phyloP scores from a whole-genome alignment of 495 filamentous ascomycete genomes.

The Penicillium lividum region DNA sequence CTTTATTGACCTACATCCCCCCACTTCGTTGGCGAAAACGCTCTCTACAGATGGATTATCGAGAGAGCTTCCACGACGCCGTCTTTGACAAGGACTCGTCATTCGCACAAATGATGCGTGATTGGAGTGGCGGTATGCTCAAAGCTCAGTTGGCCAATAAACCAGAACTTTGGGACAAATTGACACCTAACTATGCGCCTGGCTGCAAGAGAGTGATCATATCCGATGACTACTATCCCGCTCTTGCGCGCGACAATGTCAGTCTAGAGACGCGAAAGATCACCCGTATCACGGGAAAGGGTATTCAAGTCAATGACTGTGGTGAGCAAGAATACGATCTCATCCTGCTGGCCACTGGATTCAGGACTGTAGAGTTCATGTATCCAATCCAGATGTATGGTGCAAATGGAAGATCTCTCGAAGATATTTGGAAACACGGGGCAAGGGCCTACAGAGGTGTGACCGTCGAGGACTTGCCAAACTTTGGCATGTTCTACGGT shows the following conservation, averaged over 20 bases:
- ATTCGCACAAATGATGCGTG: constrained; percentile 34
- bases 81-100: constrained; percentile 37
- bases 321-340: constrained; percentile 50
- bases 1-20: constrained; percentile 44
- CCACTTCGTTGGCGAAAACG: constrained; percentile 49
- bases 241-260: constrained; percentile 46
- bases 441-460: constrained; percentile 50
- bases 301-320: constrained; percentile 44
- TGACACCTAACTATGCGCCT: constrained; percentile 52
- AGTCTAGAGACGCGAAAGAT: constrained; percentile 51
- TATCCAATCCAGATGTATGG: constrained; percentile 54
- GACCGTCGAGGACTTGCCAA: constrained; percentile 50
- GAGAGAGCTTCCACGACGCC: constrained; percentile 44
- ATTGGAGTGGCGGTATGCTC: constrained; percentile 29
- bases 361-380: constrained; percentile 57
- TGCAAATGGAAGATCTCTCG: constrained; percentile 37
- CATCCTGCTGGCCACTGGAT: constrained; percentile 57
- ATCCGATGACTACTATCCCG: constrained; percentile 56
- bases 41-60: constrained; percentile 47
- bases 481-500: constrained; percentile 60
- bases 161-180: constrained; percentile 48
- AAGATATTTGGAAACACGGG: constrained; percentile 51
- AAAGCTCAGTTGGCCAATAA: constrained; percentile 38
- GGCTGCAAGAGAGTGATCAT: constrained; percentile 60
- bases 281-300: constrained; percentile 37